These are phyloP conservation scores for Curvularia lunata DNA, from an alignment of 2,329 filamentous ascomycete species.

Conservation along the genomic window DNA sequence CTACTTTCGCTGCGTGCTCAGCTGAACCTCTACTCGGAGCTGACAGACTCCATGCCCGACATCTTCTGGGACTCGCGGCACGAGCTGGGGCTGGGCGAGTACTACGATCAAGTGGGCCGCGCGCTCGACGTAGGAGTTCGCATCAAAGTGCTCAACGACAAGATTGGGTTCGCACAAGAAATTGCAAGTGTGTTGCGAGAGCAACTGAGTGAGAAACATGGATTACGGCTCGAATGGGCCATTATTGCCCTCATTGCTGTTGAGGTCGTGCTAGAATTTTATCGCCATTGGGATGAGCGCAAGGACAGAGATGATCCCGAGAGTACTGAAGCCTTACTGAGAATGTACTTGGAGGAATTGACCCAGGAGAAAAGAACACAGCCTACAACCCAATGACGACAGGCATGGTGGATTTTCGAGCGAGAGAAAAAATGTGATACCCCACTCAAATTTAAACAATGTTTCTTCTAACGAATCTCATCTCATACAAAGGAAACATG, in stretches of 20 bases:
- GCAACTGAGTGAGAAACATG: constrained; percentile 87
- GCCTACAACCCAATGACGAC: not conserved
- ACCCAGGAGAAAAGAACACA: constrained; percentile 10
- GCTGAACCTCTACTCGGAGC: constrained; percentile 93
- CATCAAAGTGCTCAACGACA: constrained; percentile 91
- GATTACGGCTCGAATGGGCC: constrained; percentile 87
- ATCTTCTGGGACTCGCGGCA: constrained; percentile 94
- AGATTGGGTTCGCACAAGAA: constrained; percentile 97
- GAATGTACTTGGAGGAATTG: constrained; percentile 43
- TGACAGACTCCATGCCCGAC: constrained; percentile 93
- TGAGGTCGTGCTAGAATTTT: constrained; percentile 87
- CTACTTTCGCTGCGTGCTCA: constrained; percentile 87
- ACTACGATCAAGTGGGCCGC: constrained; percentile 91
- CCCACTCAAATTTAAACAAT: constrained; percentile 22
- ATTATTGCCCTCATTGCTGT: constrained; percentile 94
- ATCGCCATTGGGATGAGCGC: constrained; percentile 71
- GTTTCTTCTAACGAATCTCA: not conserved
- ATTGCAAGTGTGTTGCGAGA: constrained; percentile 89
- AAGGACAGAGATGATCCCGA: constrained; percentile 52
- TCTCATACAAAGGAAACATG: constrained; percentile 24
- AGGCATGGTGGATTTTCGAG: no score
- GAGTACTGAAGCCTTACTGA: constrained; percentile 50
- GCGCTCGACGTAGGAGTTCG: constrained; percentile 90
- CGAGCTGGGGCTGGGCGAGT: constrained; percentile 88
- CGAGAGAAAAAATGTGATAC: constrained; percentile 9